Evolutionary conservation across 495 filamentous ascomycete species (phyloP).

Genomic region (Chaetomium fimeti): DNA sequence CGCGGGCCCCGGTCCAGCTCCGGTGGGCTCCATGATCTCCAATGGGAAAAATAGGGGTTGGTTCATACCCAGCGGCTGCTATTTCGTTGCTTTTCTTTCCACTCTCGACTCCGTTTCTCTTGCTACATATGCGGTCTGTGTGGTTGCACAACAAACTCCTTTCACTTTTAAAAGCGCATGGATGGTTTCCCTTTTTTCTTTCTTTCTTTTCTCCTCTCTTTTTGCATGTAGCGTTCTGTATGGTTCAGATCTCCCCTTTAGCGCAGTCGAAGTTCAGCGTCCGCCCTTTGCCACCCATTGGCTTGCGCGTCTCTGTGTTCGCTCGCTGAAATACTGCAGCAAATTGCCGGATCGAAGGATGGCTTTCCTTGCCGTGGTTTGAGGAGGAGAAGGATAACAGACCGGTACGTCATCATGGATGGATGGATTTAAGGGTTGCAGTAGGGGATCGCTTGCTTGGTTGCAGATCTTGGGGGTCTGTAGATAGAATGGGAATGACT

Average conservation of each 20-base stretch:
- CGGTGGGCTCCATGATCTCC: constrained; percentile 9
- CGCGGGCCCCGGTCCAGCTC: background rate
- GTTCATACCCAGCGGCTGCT: constrained; percentile 16
- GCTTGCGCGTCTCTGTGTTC: constrained; percentile 7
- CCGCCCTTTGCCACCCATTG: background rate
- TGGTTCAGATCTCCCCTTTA: background rate
- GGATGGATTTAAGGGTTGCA: no score
- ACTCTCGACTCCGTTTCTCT: constrained; percentile 3
- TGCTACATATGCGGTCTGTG: background rate
- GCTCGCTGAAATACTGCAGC: constrained; percentile 18
- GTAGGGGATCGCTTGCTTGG: background rate
- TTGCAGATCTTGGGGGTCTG: background rate
- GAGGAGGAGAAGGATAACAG: background rate
- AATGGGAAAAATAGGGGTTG: background rate
- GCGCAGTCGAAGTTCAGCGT: background rate
- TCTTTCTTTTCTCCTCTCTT: background rate
- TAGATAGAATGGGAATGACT: constrained; percentile 10
- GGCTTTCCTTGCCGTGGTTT: background rate
- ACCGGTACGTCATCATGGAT: background rate
- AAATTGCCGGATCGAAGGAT: constrained; percentile 1
- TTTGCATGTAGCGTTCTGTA: constrained; percentile 6
- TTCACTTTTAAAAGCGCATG: constrained; percentile 1
- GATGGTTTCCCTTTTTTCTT: no score
- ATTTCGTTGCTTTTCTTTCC: constrained; percentile 7
- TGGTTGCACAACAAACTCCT: background rate